Evolutionary conservation across 2,329 filamentous ascomycete genomes (phyloP).

Genomic region (Fusarium heterosporum): DNA sequence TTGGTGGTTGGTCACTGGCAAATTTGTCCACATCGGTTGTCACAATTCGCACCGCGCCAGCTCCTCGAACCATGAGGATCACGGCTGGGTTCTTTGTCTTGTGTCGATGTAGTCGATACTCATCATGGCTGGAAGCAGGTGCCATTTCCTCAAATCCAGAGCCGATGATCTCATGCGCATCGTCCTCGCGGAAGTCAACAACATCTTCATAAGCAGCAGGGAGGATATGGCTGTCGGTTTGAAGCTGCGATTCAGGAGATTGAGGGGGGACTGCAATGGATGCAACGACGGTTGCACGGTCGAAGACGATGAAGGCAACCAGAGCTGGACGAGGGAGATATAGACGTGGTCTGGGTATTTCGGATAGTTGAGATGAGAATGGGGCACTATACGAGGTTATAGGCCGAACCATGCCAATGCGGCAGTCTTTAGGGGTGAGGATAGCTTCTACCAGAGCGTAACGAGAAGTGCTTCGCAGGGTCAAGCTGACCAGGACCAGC

Average conservation of each 20-base stretch:
- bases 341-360: conserved; percentile 68
- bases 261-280: conserved; percentile 77
- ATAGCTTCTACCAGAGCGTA: conserved; percentile 81
- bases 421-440: conserved; percentile 64
- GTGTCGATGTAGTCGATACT: conserved; percentile 62
- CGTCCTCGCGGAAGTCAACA: conserved; percentile 78
- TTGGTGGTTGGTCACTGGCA: conserved; percentile 66
- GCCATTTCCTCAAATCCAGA: conserved; percentile 72
- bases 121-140: conserved; percentile 54
- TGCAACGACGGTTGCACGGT: conserved; percentile 79
- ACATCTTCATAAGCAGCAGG: conserved; percentile 85
- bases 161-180: conserved; percentile 71
- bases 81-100: conserved; percentile 71
- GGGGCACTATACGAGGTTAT: conserved; percentile 73
- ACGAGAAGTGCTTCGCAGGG: conserved; percentile 64
- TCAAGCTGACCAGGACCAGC: conserved; percentile 70
- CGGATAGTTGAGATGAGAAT: conserved; percentile 53
- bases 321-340: conserved; percentile 83
- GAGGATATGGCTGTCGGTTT: conserved; percentile 72
- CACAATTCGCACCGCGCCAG: conserved; percentile 70
- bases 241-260: conserved; percentile 80
- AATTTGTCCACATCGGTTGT: conserved; percentile 71
- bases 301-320: conserved; percentile 85
- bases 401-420: conserved; percentile 75
- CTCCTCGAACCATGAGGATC: conserved; percentile 72